Evolutionary conservation across 2,329 filamentous ascomycete species (phyloP), one percentile per base, ranked within the genome.

Genomic region (Penicillium sp.): DNA sequence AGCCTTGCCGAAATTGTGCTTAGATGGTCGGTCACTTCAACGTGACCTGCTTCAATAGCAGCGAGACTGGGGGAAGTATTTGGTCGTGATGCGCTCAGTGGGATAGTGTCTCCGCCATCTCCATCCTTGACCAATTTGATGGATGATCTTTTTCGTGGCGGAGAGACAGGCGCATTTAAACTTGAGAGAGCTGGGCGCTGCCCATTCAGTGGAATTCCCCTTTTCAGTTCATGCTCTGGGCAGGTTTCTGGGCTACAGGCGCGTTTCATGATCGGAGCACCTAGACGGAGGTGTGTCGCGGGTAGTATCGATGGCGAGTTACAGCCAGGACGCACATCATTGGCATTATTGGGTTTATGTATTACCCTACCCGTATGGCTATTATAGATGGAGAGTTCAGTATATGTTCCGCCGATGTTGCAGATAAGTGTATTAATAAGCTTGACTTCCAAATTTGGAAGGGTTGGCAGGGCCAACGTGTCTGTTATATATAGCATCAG

Each of bases 11-110:
- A 74, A 63, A 82, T 80, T 60, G 79, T 79, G 3, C 66, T 63
- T 3, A 83, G 68, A 58, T 81, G 79, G 51, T 83, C 72, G 6
- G 70, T 64, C n/a, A 82, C 73, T 38, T 72, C 60, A 6, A 75
- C 69, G 60, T 78, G 60, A 9, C 80, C 81, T 37, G 81, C 79
- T 71, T 84, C 80, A 5, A 84, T 75, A 15, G 77, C 76, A 21
- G 80, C 79, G 13, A 73, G 65, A 18, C 53, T 57, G 8, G 52
- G 53, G n/a, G 31, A 34, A 44, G 41, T 5, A 12, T 45, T 13
- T 12, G 25, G 29, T 10, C 35, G 29, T 15, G 42, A 16, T 34
- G 35, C 29, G 10, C n/a, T 42, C 25, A 13, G 18, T 4, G n/a
- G 25, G n/a, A 15, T 25, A 6, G 18, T 2, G 16, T 9, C 29